Evolutionary conservation across 2,329 filamentous ascomycete species (phyloP).

Genomic region (Claviceps purpurea): DNA sequence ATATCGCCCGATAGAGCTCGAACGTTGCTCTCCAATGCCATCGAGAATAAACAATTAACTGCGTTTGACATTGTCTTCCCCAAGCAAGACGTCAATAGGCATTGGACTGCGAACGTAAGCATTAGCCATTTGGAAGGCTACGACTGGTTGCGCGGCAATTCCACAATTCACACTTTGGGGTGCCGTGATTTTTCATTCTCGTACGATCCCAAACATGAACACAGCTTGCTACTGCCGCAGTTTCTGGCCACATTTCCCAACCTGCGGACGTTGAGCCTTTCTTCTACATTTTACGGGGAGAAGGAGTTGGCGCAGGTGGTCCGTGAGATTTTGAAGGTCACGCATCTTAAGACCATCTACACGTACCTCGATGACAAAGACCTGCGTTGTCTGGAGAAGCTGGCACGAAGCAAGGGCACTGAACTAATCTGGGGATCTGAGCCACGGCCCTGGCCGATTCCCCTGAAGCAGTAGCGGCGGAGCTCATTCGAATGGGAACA

Average conservation of each 20-base stretch:
- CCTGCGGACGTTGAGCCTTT: slow-evolving; percentile 23
- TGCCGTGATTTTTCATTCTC: slow-evolving; percentile 23
- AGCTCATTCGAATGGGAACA: too few species aligned
- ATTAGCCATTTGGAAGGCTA: slow-evolving; percentile 17
- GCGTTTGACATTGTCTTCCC: slow-evolving; percentile 25
- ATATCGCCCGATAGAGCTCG: slow-evolving; percentile 13
- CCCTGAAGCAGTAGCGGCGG: neutral
- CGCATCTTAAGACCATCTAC: slow-evolving; percentile 20
- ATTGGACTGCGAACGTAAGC: slow-evolving; percentile 13
- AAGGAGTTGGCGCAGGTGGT: slow-evolving; percentile 17
- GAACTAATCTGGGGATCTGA: slow-evolving; percentile 18
- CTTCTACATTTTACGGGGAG: slow-evolving; percentile 16
- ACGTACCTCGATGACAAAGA: slow-evolving; percentile 16
- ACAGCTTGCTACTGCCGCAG: slow-evolving; percentile 17
- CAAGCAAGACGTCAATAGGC: neutral
- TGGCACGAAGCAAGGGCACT: slow-evolving; percentile 14
- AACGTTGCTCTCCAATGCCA: slow-evolving; percentile 13
- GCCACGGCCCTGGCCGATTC: slow-evolving; percentile 19
- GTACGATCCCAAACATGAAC: slow-evolving; percentile 14
- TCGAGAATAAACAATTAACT: slow-evolving; percentile 17
- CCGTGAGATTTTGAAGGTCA: slow-evolving; percentile 17
- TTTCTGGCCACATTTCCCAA: slow-evolving; percentile 25
- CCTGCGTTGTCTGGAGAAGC: slow-evolving; percentile 12
- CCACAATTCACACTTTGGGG: slow-evolving; percentile 20
- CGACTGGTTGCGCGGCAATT: slow-evolving; percentile 22